phyloP scores from a whole-genome alignment of 179 eudicot genomes.

The Pouteria campechiana region DNA sequence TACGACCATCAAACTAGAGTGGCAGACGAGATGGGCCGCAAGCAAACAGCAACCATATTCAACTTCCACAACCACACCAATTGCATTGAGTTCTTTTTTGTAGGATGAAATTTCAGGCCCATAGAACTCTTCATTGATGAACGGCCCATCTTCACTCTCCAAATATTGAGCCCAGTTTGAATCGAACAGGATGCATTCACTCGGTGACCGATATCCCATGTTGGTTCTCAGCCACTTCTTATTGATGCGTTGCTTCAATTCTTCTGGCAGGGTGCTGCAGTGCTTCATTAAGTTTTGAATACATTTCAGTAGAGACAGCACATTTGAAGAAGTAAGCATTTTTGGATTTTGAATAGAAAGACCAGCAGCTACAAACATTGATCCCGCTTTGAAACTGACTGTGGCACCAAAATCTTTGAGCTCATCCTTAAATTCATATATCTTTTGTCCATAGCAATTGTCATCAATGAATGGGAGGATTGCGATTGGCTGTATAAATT shows the following conservation, averaged over 20 bases:
- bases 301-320: constrained; percentile 28
- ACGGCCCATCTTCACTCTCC: constrained; percentile 40
- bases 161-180: constrained; percentile 16
- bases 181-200: constrained; percentile 28
- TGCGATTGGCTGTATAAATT: constrained; percentile 28
- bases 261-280: constrained; percentile 6
- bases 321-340: constrained; percentile 20
- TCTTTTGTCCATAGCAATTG: constrained; percentile 26
- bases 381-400: constrained; percentile 22
- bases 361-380: constrained; percentile 24
- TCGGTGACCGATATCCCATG: constrained; percentile 29
- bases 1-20: constrained; percentile 20
- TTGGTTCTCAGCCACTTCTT: constrained; percentile 43
- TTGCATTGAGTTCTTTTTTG: constrained; percentile 26
- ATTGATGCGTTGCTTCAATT: constrained; percentile 10
- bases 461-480: constrained; percentile 61
- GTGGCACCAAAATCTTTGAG: constrained; percentile 42
- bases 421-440: constrained; percentile 35
- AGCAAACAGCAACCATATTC: constrained; percentile 23
- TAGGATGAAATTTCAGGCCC: constrained; percentile 29
- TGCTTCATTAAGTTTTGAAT: constrained; percentile 2
- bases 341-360: constrained; percentile 18
- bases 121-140: constrained; percentile 48
- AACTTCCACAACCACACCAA: constrained; percentile 29
- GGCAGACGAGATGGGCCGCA: constrained; percentile 23